phyloP scores from a whole-genome alignment of 805 yeast genomes.

The Debaryomyces maramus region DNA sequence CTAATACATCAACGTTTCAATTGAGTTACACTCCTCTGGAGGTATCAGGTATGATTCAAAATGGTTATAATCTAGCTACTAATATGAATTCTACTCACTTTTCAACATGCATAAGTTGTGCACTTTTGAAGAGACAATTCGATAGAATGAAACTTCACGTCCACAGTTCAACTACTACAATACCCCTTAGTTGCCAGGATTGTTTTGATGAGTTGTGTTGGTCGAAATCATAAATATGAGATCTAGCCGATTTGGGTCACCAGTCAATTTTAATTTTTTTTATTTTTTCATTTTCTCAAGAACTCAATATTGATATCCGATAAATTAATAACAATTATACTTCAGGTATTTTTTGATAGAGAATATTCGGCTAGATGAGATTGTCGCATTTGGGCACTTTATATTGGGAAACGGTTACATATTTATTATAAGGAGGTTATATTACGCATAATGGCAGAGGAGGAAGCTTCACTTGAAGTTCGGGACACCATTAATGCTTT shows the following conservation, averaged over 20 bases:
- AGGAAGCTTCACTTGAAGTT: no score
- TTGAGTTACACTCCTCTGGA: conserved; percentile 49
- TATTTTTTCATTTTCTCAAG: neutral
- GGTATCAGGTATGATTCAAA: conserved; percentile 44
- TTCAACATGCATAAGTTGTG: conserved; percentile 56
- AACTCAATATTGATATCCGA: no score
- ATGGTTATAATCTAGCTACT: conserved; percentile 55
- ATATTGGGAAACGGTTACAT: no score
- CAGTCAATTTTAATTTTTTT: neutral
- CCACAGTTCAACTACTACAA: conserved; percentile 3
- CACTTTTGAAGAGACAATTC: conserved; percentile 51
- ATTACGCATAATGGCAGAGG: no score
- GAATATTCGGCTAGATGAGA: neutral
- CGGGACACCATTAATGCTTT: conserved; percentile 24
- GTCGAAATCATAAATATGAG: conserved; percentile 2
- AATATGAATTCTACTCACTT: conserved; percentile 42
- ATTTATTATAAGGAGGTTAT: no score
- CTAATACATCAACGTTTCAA: conserved; percentile 63
- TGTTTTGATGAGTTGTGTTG: conserved; percentile 23
- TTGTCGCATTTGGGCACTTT: neutral
- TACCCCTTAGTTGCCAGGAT: conserved; percentile 16
- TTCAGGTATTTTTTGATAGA: neutral
- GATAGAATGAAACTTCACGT: conserved; percentile 30
- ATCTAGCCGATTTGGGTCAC: neutral
- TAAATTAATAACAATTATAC: no score